Conservation (phyloP, 75 land plant genomes). For the Picea glauca region DNA sequence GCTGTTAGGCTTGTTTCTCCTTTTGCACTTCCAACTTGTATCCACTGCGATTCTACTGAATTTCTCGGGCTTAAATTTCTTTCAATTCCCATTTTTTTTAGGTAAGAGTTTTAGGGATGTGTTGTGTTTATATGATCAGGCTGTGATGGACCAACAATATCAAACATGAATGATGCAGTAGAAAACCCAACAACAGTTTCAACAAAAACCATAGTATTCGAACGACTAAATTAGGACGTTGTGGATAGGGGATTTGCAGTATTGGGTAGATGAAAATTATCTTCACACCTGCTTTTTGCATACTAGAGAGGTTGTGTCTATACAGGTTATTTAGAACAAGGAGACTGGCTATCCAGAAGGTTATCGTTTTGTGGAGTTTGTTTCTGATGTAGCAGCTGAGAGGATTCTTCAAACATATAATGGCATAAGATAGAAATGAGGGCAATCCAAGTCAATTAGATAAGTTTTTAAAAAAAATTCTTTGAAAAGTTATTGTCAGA, state of each 20-base stretch:
- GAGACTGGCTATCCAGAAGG: too few species aligned
- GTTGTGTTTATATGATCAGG: background rate
- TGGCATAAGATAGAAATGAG: too few species aligned
- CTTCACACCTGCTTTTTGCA: slow-evolving; percentile 49
- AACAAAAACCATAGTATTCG: background rate
- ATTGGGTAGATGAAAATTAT: slow-evolving; percentile 84
- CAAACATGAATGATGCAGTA: background rate
- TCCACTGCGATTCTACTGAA: background rate
- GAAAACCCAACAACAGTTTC: background rate
- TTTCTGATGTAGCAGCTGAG: too few species aligned
- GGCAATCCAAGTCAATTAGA: too few species aligned
- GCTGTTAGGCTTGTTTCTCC: too few species aligned
- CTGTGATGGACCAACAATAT: background rate
- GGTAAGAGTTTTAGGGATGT: background rate
- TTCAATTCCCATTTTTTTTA: background rate
- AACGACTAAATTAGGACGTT: slow-evolving; percentile 55
- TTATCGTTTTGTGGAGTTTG: too few species aligned
- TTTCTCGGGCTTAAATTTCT: background rate
- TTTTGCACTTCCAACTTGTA: too few species aligned
- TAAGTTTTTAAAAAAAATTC: too few species aligned
- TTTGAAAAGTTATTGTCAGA: too few species aligned
- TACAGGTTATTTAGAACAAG: too few species aligned
- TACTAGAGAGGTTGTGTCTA: too few species aligned
- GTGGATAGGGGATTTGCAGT: slow-evolving; percentile 82
- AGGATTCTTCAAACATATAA: too few species aligned